phyloP scores from a whole-genome alignment of 2,329 filamentous ascomycete genomes.

The Fusarium graminum region DNA sequence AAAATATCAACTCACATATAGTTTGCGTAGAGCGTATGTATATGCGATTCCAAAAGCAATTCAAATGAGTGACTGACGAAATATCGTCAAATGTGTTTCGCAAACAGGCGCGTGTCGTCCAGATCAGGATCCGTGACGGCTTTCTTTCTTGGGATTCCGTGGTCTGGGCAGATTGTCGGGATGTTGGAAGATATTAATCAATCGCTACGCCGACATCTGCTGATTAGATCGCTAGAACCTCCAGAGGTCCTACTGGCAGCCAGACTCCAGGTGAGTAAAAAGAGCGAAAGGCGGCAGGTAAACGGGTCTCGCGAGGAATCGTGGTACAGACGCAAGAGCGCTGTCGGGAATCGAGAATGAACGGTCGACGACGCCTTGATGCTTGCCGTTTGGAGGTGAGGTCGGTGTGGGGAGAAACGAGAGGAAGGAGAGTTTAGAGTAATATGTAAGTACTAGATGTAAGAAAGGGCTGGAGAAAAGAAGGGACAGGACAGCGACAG shows the following conservation, averaged over 20 bases:
- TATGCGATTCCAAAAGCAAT: slow-evolving; percentile 49
- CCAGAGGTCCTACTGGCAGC: slow-evolving; percentile 48
- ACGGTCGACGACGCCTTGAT: slow-evolving; percentile 53
- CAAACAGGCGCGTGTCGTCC: slow-evolving; percentile 49
- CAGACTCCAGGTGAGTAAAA: slow-evolving; percentile 43
- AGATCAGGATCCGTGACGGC: slow-evolving; percentile 44
- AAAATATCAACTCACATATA: slow-evolving; percentile 46
- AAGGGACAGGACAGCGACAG: slow-evolving; percentile 51
- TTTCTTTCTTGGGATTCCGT: slow-evolving; percentile 30
- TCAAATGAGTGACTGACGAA: slow-evolving; percentile 64
- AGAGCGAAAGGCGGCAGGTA: slow-evolving; percentile 31
- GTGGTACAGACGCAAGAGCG: slow-evolving; percentile 45
- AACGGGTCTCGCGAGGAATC: slow-evolving; percentile 43
- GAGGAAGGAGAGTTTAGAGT: slow-evolving; percentile 44
- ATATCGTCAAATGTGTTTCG: slow-evolving; percentile 56
- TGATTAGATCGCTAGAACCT: slow-evolving; percentile 49
- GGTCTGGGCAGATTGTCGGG: slow-evolving; percentile 34
- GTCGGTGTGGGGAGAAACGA: slow-evolving; percentile 48
- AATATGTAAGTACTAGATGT: slow-evolving; percentile 43
- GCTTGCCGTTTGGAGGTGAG: slow-evolving; percentile 51
- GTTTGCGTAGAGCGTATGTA: slow-evolving; percentile 50
- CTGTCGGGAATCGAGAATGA: slow-evolving; percentile 51
- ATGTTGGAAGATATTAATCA: slow-evolving; percentile 47
- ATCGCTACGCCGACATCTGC: slow-evolving; percentile 52
- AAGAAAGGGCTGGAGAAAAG: slow-evolving; percentile 49